phyloP scores from a whole-genome alignment of 2,329 filamentous ascomycete genomes.

The Allantophomopsis cytisporea region DNA sequence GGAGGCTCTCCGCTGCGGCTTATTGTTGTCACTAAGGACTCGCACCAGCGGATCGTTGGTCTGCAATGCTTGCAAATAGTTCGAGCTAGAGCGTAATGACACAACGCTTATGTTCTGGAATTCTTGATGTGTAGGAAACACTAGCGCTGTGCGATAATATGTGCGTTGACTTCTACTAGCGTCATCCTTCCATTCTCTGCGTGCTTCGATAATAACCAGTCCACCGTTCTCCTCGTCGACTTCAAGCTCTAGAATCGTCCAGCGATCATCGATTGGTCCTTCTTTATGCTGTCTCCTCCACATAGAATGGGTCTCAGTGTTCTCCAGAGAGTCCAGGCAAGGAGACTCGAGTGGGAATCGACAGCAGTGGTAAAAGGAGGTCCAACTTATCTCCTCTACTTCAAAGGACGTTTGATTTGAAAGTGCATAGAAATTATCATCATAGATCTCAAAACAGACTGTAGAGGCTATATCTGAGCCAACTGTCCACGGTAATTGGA shows the following conservation, averaged over 20 bases:
- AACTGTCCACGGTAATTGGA: conserved; percentile 43
- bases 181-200: conserved; percentile 51
- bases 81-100: conserved; percentile 1
- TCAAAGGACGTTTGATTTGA: conserved; percentile 52
- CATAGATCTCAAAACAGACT: conserved; percentile 59
- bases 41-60: conserved; percentile 11
- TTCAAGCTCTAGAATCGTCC: conserved; percentile 52
- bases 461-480: conserved; percentile 53
- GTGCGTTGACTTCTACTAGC: conserved; percentile 46
- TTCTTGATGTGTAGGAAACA: conserved; percentile 3
- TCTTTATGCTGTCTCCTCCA: conserved; percentile 57
- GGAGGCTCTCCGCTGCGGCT: conserved; percentile 24
- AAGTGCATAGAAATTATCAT: conserved; percentile 53
- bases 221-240: conserved; percentile 43
- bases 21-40: conserved; percentile 13
- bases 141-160: conserved; percentile 40
- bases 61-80: conserved; percentile 1
- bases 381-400: conserved; percentile 50
- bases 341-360: conserved; percentile 42
- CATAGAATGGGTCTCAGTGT: conserved; percentile 30
- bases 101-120: not conserved
- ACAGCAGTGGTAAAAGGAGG: conserved; percentile 55
- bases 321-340: conserved; percentile 23
- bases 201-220: conserved; percentile 50
- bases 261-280: conserved; percentile 63